A percentile compares a stretch with the other conserved stretches of the same genome.
These are phyloP conservation scores for Termitomyces sp. DNA, from an alignment of 768 basidiomycete species.

Conservation along the genomic window DNA sequence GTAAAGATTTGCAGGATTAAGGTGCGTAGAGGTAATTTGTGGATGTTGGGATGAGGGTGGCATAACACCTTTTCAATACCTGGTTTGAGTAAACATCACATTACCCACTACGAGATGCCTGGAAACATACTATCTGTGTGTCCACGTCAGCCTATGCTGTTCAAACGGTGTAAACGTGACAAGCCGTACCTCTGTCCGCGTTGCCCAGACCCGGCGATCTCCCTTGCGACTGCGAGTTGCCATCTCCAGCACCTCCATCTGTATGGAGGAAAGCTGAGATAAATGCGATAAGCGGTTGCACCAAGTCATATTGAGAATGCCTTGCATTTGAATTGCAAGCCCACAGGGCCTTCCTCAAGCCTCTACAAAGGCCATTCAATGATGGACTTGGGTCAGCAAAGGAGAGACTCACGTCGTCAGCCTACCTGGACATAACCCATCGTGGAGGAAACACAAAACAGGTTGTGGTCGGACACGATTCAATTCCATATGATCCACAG, in stretches of 20 bases:
- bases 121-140: slow-evolving; percentile 54
- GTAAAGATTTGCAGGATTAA: slow-evolving; percentile 71
- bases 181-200: slow-evolving; percentile 43
- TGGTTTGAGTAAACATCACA: slow-evolving; percentile 16
- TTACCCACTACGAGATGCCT: neutral
- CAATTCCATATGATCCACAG: slow-evolving; percentile 47
- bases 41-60: slow-evolving; percentile 71
- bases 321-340: slow-evolving; percentile 70
- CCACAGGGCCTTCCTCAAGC: slow-evolving; percentile 63
- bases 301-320: neutral
- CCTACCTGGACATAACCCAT: slow-evolving; percentile 75
- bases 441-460: slow-evolving; percentile 7
- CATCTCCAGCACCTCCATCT: slow-evolving; percentile 24
- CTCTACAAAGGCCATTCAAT: slow-evolving; percentile 28
- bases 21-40: slow-evolving; percentile 59
- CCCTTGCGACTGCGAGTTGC: slow-evolving; percentile 21
- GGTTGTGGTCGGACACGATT: slow-evolving; percentile 18
- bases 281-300: neutral
- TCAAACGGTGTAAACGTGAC: neutral
- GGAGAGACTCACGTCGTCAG: slow-evolving; percentile 52
- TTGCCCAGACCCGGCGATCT: slow-evolving; percentile 40
- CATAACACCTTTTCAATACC: slow-evolving; percentile 74
- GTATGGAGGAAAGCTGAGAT: slow-evolving; percentile 53
- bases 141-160: slow-evolving; percentile 47
- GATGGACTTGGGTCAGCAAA: neutral